Percentiles rank a stretch among this genome's conserved stretches.
These are phyloP conservation scores for Telfairia occidentalis DNA, from an alignment of 331 rosid species.

Conservation along the genomic window DNA sequence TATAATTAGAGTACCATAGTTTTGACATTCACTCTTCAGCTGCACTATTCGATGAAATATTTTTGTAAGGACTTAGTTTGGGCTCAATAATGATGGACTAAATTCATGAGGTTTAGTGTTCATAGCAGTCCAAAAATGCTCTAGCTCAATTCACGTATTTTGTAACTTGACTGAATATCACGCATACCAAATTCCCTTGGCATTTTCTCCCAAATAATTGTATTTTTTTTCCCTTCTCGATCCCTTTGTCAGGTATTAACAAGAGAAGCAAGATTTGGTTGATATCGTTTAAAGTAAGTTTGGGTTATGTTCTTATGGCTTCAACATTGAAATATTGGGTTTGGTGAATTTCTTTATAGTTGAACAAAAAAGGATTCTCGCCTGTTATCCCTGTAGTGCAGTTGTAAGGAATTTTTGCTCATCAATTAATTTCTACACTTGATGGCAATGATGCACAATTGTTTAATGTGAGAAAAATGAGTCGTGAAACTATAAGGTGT, in stretches of 20 bases:
- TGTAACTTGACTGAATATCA: not conserved
- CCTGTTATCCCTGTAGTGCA: not conserved
- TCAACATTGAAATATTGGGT: not conserved
- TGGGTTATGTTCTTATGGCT: not conserved
- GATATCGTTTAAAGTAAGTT: constrained; percentile 10
- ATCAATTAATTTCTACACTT: not conserved
- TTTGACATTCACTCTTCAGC: not conserved
- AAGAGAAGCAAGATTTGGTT: constrained; percentile 92
- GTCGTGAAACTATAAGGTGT: not conserved
- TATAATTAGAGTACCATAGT: not conserved
- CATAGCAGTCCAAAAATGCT: not conserved
- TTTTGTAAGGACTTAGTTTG: no score
- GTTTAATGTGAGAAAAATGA: not conserved
- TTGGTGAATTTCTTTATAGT: not conserved
- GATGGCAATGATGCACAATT: not conserved
- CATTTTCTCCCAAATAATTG: not conserved
- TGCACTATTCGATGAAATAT: not conserved
- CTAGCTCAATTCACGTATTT: not conserved
- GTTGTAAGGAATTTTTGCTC: not conserved
- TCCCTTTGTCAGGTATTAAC: constrained; percentile 51
- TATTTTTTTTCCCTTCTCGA: not conserved
- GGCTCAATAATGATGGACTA: not conserved
- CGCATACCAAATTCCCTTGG: not conserved
- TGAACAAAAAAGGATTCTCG: not conserved
- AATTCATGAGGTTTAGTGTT: not conserved